These are phyloP conservation scores for Tuber microsphaerosporum DNA, from an alignment of 495 filamentous ascomycete genomes.

Conservation along the genomic window DNA sequence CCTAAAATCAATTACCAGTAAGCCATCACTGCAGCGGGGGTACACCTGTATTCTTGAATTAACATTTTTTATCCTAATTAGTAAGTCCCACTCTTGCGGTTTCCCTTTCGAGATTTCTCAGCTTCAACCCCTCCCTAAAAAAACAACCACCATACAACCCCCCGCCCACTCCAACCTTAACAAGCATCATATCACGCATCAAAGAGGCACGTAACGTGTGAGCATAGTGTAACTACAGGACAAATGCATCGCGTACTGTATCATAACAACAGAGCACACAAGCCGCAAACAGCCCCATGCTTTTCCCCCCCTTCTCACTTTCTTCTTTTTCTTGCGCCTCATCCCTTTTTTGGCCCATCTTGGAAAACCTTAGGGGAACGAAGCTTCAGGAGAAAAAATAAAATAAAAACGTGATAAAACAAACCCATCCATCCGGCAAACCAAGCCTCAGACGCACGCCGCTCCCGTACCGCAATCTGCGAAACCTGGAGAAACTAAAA, in stretches of 20 bases:
- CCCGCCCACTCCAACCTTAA: neutral
- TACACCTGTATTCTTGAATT: neutral
- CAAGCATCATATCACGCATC: neutral
- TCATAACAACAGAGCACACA: neutral
- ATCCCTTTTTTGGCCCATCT: neutral
- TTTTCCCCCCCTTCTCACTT: neutral
- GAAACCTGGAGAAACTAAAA: neutral
- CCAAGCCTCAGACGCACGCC: neutral
- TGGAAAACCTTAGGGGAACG: neutral
- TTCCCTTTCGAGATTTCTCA: neutral
- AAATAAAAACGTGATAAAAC: neutral
- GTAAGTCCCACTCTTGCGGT: neutral
- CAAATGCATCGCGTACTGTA: neutral
- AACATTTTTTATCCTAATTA: neutral
- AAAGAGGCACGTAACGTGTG: neutral
- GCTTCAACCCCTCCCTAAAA: neutral
- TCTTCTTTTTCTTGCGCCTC: neutral
- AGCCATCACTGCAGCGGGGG: neutral
- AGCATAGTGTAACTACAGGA: neutral
- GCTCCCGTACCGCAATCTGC: neutral
- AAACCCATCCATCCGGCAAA: neutral
- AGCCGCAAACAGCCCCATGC: slow-evolving; percentile 1
- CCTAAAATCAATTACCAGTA: neutral
- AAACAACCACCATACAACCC: neutral
- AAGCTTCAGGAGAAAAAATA: neutral